Conservation (phyloP, 1,284 basidiomycete species). For the Macrocystidia cucumis region DNA sequence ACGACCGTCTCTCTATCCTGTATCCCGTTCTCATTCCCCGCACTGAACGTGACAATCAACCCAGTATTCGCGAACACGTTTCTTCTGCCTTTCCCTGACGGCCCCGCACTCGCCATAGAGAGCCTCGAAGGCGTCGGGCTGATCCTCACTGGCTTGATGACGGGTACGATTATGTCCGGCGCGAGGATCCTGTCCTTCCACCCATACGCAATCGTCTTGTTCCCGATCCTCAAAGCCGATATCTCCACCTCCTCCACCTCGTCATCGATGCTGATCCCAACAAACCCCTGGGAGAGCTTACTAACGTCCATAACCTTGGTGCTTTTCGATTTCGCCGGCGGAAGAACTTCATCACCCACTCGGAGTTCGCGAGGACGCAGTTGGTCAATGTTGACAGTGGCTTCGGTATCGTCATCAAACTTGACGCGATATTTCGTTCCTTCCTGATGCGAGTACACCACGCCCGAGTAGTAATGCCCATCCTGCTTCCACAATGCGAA, state of each 20-base stretch:
- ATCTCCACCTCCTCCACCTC: conserved; percentile 24
- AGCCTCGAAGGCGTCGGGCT: conserved; percentile 35
- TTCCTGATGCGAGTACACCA: conserved; percentile 29
- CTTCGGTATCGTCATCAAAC: conserved; percentile 54
- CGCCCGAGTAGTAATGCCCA: conserved; percentile 55
- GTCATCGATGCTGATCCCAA: conserved; percentile 32
- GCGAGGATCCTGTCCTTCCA: conserved; percentile 46
- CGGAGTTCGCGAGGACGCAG: conserved; percentile 45
- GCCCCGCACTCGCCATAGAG: conserved; percentile 17
- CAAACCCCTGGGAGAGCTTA: conserved; percentile 22
- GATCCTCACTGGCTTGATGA: conserved; percentile 17
- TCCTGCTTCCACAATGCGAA: conserved; percentile 60
- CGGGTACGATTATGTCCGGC: conserved; percentile 31
- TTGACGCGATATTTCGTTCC: conserved; percentile 33
- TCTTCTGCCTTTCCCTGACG: conserved; percentile 20
- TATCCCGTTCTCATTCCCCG: conserved; percentile 23
- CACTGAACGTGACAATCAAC: conserved; percentile 41
- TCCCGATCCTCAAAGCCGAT: conserved; percentile 36
- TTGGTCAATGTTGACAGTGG: conserved; percentile 37
- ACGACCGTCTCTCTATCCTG: conserved; percentile 32
- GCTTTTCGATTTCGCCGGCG: conserved; percentile 17
- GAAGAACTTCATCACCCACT: conserved; percentile 48
- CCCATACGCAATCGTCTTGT: conserved; percentile 35
- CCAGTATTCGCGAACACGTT: conserved; percentile 37
- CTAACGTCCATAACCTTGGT: conserved; percentile 26